These are phyloP conservation scores for Plantago coronopus DNA, from an alignment of 305 asterid genomes.

Conservation along the genomic window DNA sequence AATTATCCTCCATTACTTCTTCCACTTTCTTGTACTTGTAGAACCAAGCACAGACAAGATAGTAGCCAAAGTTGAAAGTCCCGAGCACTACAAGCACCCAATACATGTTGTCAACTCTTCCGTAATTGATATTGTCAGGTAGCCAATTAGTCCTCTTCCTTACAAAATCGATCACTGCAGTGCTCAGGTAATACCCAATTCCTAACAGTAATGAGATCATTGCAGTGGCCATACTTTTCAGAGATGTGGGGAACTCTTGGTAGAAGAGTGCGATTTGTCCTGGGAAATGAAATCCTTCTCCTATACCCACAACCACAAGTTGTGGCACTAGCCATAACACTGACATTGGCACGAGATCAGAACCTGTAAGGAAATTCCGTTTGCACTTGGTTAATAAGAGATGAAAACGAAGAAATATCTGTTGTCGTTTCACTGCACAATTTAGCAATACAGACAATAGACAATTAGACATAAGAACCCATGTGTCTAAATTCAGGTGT, in stretches of 20 bases:
- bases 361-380: no score
- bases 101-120: slow-evolving; percentile 46
- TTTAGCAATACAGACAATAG: no score
- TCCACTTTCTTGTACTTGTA: slow-evolving; percentile 22
- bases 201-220: slow-evolving; percentile 33
- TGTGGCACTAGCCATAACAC: slow-evolving; percentile 57
- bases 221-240: slow-evolving; percentile 47
- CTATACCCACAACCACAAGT: slow-evolving; percentile 42
- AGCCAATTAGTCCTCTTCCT: slow-evolving; percentile 33
- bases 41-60: slow-evolving; percentile 33
- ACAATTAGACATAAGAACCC: no score
- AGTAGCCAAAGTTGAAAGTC: slow-evolving; percentile 39
- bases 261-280: slow-evolving; percentile 49
- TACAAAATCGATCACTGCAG: no score
- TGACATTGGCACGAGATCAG: slow-evolving; percentile 26
- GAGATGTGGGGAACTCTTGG: slow-evolving; percentile 40
- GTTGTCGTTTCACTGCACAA: no score
- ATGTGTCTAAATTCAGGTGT: no score
- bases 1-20: neutral
- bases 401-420: no score
- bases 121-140: slow-evolving; percentile 44
- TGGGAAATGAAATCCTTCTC: slow-evolving; percentile 64
- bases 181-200: neutral
- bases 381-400: no score
- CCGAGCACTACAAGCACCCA: slow-evolving; percentile 42